Evolutionary conservation across 805 yeast species (phyloP).

Genomic region (Candida sphagnicola): DNA sequence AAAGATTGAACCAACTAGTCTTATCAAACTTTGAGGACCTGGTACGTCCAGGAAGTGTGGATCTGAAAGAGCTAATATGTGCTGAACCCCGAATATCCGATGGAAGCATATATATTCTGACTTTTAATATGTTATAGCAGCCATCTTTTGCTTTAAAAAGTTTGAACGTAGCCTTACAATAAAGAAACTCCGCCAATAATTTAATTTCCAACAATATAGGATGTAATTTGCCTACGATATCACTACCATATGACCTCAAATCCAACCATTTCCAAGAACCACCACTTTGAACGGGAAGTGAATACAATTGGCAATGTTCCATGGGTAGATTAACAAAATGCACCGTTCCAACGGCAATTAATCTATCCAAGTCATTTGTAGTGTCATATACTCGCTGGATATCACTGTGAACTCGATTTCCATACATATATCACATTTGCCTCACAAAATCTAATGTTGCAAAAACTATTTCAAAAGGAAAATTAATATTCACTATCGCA

Average conservation of each 20-base stretch:
- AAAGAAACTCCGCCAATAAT: conserved; percentile 40
- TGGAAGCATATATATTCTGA: conserved; percentile 49
- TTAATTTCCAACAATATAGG: conserved; percentile 33
- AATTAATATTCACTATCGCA: no score
- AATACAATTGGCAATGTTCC: conserved; percentile 28
- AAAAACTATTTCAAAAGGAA: no score
- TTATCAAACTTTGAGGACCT: background rate
- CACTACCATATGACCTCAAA: conserved; percentile 29
- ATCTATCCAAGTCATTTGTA: conserved; percentile 36
- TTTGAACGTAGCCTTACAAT: conserved; percentile 43
- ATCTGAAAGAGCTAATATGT: conserved; percentile 32
- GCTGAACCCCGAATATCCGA: conserved; percentile 35
- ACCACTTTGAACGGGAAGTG: conserved; percentile 12
- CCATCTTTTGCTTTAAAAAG: conserved; percentile 11
- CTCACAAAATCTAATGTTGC: background rate
- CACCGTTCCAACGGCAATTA: conserved; percentile 49
- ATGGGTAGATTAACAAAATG: conserved; percentile 42
- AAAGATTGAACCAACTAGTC: background rate
- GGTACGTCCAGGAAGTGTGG: conserved; percentile 15
- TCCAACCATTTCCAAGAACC: conserved; percentile 59
- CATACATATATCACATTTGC: background rate
- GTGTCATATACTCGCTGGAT: conserved; percentile 29
- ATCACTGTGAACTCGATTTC: background rate
- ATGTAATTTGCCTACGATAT: conserved; percentile 11
- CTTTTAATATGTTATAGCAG: conserved; percentile 15